Percentiles rank a stretch among this genome's conserved stretches.
phyloP scores from a whole-genome alignment of 2,329 filamentous ascomycete genomes.

The Sclerotinia glacialis region DNA sequence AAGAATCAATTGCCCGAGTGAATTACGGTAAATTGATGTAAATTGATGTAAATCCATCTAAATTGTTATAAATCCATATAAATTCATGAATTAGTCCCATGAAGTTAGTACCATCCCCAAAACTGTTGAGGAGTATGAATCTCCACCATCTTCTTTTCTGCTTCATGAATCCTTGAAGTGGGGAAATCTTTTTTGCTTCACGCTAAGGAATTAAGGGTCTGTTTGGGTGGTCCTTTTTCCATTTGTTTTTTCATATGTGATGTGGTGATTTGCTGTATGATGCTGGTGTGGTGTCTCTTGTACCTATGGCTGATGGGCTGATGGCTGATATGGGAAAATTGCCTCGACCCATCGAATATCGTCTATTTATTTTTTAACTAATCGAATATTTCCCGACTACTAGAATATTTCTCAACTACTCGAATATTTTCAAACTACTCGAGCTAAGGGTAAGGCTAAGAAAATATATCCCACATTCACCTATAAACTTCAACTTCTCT shows the following conservation, averaged over 20 bases:
- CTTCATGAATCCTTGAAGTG: neutral
- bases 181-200: neutral
- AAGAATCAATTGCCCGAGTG: neutral
- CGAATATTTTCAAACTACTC: no score
- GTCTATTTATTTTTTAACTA: no score
- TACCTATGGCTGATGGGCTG: no score
- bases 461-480: neutral
- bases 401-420: no score
- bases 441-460: neutral
- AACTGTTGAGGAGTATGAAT: constrained; percentile 11
- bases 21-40: neutral
- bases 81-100: neutral
- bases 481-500: constrained; percentile 5
- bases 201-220: neutral
- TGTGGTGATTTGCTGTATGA: neutral
- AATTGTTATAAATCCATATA: no score
- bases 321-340: neutral
- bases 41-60: no score
- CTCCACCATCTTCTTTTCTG: neutral
- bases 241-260: neutral
- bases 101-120: neutral
- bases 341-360: neutral
- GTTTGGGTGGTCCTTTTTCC: neutral
- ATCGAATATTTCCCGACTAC: no score
- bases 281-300: neutral